A percentile compares a stretch with the other conserved stretches of the same genome.
phyloP scores from a whole-genome alignment of 2,329 filamentous ascomycete genomes.

The Herpotrichia juniperi region DNA sequence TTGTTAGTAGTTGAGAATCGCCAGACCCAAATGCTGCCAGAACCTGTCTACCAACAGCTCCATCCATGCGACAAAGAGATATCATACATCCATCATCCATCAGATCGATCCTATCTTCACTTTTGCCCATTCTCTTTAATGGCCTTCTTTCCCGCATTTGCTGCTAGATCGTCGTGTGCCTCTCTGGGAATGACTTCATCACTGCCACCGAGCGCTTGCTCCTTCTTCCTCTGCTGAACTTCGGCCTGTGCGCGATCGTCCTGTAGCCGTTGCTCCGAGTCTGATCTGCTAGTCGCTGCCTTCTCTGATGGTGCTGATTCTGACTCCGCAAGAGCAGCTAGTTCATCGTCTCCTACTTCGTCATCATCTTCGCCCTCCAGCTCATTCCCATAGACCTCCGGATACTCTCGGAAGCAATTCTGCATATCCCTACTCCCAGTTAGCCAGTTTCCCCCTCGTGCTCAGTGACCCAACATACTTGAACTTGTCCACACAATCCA shows the following conservation, averaged over 20 bases:
- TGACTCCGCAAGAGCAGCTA: constrained; percentile 3
- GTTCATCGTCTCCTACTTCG: constrained; percentile 28
- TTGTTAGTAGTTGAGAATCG: constrained; percentile 10
- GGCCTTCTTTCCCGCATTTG: constrained; percentile 13
- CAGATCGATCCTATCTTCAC: neutral
- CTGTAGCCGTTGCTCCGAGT: constrained; percentile 12
- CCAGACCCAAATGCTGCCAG: constrained; percentile 13
- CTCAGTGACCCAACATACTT: constrained; percentile 67
- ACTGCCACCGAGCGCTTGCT: constrained; percentile 44
- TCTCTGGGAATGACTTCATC: constrained; percentile 57
- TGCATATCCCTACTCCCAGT: constrained; percentile 78
- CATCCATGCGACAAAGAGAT: constrained; percentile 12
- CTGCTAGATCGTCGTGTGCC: constrained; percentile 51
- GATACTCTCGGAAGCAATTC: constrained; percentile 91
- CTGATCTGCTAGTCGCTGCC: neutral
- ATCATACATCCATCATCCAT: constrained; percentile 7
- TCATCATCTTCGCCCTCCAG: constrained; percentile 78
- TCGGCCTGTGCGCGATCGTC: constrained; percentile 32
- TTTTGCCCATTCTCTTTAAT: no score
- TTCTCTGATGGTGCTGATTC: constrained; percentile 4
- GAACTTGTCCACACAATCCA: constrained; percentile 97
- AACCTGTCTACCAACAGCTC: constrained; percentile 8
- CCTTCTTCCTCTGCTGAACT: constrained; percentile 37
- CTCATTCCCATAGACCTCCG: constrained; percentile 90
- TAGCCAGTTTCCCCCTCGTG: constrained; percentile 5